These are phyloP conservation scores for Gonapodya sp. DNA, from an alignment of 192 early-diverging fungal genomes.

Conservation along the genomic window DNA sequence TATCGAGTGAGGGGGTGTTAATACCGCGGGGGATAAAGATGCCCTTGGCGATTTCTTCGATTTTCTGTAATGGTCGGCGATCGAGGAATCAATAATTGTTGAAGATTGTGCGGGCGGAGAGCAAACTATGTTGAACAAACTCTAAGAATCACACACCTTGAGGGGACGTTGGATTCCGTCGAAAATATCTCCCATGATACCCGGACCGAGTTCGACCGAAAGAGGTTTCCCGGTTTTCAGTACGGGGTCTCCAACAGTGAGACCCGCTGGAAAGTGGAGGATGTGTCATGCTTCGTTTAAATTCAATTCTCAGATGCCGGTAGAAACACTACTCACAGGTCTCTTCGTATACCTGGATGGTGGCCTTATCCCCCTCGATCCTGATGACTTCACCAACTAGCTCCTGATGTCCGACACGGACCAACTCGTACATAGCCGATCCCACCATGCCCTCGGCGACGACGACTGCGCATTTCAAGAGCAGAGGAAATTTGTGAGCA, in stretches of 20 bases:
- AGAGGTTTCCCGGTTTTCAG: constrained; percentile 95
- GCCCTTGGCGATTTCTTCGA: constrained; percentile 84
- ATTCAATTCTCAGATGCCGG: not conserved
- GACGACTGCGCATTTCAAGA: constrained; percentile 63
- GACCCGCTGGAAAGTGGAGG: constrained; percentile 57
- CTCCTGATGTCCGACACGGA: constrained; percentile 94
- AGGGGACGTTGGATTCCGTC: constrained; percentile 99
- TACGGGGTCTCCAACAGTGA: constrained; percentile 98
- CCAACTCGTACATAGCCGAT: constrained; percentile 96
- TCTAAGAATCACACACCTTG: constrained; percentile 40
- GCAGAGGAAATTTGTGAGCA: constrained; percentile 17
- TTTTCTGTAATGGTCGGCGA: constrained; percentile 39
- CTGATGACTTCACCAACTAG: constrained; percentile 99
- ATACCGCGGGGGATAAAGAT: constrained; percentile 99
- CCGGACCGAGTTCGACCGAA: constrained; percentile 97
- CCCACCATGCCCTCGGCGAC: constrained; percentile 98
- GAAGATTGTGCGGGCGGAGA: not conserved
- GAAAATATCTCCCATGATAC: constrained; percentile 92
- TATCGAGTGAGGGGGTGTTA: constrained; percentile 93
- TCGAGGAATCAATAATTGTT: not conserved
- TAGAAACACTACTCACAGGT: constrained; percentile 53
- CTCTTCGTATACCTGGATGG: constrained; percentile 99
- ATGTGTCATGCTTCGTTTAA: not conserved
- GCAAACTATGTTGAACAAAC: not conserved
- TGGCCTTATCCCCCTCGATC: constrained; percentile 98